These are phyloP conservation scores for Diaporthe citri DNA, from an alignment of 2,329 filamentous ascomycete genomes.

Conservation along the genomic window DNA sequence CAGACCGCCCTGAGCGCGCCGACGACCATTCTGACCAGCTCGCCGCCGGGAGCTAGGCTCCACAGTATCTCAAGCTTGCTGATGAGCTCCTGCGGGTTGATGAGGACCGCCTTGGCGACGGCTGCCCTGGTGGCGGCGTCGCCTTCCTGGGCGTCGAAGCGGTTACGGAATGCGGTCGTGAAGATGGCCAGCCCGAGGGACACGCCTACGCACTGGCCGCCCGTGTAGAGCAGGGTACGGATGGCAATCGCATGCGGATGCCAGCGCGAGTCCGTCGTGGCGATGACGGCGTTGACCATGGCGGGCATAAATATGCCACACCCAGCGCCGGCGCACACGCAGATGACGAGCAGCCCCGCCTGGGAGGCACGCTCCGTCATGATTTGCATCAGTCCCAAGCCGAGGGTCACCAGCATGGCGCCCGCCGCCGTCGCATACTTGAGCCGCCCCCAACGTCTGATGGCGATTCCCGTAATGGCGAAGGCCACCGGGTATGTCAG, in stretches of 20 bases:
- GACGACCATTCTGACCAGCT: conserved; percentile 10
- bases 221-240: conserved; percentile 35
- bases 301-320: conserved; percentile 36
- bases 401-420: neutral
- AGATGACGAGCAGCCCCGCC: conserved; percentile 19
- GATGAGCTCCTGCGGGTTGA: conserved; percentile 31
- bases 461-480: conserved; percentile 29
- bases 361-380: conserved; percentile 6
- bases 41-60: neutral
- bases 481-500: conserved; percentile 21
- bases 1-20: conserved; percentile 35
- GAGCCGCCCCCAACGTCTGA: conserved; percentile 27
- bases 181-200: conserved; percentile 38
- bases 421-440: conserved; percentile 33
- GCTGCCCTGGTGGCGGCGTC: neutral
- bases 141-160: neutral
- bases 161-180: conserved; percentile 25
- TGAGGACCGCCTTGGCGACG: neutral
- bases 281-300: conserved; percentile 38
- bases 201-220: conserved; percentile 36
- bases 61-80: conserved; percentile 24
- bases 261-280: conserved; percentile 32
- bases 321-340: conserved; percentile 13
- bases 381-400: conserved; percentile 35
- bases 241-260: conserved; percentile 37